These are phyloP conservation scores for Emergomyces pasteurianus DNA, from an alignment of 2,329 filamentous ascomycete species.

Conservation along the genomic window DNA sequence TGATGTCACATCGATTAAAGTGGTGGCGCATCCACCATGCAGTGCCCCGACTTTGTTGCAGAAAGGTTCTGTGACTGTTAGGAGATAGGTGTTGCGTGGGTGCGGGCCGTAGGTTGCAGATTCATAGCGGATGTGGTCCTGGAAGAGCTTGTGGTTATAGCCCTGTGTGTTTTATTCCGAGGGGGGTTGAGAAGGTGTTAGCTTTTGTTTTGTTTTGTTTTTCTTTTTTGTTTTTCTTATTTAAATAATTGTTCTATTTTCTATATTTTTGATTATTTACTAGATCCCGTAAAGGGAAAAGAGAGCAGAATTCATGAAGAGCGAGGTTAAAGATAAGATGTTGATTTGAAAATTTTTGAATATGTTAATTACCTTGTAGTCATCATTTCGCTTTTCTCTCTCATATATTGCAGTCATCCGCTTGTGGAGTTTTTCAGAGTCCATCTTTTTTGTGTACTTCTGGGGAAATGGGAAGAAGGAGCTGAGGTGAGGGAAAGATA, in stretches of 20 bases:
- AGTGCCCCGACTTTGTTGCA: slow-evolving; percentile 87
- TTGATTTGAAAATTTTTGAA: background rate
- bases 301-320: background rate
- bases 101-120: slow-evolving; percentile 25
- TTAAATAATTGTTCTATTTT: background rate
- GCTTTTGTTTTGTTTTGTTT: no score
- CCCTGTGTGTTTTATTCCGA: slow-evolving; percentile 11
- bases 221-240: background rate
- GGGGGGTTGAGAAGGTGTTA: background rate
- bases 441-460: background rate
- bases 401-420: slow-evolving; percentile 2
- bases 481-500: background rate
- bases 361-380: slow-evolving; percentile 1
- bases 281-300: background rate
- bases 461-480: background rate
- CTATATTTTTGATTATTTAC: background rate
- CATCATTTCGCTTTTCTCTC: background rate
- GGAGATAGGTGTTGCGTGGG: slow-evolving; percentile 22
- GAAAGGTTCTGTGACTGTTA: slow-evolving; percentile 67
- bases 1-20: slow-evolving; percentile 56
- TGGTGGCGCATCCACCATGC: slow-evolving; percentile 66
- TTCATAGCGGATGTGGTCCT: slow-evolving; percentile 26
- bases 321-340: background rate
- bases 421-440: background rate
- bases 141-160: slow-evolving; percentile 20